Conservation (phyloP, 192 early-diverging fungal species). For the Coemansia sp. region DNA sequence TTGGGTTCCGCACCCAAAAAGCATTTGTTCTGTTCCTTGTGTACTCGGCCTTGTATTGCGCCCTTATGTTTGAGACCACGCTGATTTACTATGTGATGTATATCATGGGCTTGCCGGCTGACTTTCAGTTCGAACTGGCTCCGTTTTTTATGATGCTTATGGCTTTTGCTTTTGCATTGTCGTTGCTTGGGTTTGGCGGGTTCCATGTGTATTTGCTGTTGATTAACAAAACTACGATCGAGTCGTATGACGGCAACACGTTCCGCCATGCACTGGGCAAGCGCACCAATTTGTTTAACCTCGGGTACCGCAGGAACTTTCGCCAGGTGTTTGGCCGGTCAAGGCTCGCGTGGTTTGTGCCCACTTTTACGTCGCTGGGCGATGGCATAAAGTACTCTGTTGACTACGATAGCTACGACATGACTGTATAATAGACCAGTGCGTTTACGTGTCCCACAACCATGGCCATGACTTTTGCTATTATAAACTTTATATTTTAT, state of each 20-base stretch:
- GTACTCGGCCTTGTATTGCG: constrained; percentile 36
- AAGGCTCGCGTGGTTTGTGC: constrained; percentile 60
- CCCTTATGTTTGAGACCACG: constrained; percentile 9
- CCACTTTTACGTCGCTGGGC: constrained; percentile 54
- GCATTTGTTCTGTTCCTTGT: constrained; percentile 68
- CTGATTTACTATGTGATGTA: constrained; percentile 21
- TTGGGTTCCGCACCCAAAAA: constrained; percentile 75
- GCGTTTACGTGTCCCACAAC: neutral
- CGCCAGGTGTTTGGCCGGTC: constrained; percentile 59
- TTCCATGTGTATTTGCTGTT: constrained; percentile 47
- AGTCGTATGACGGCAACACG: constrained; percentile 26
- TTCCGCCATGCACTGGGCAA: constrained; percentile 2
- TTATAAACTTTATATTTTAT: too few relatives aligned
- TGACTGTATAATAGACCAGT: constrained; percentile 1
- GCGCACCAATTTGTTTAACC: constrained; percentile 49
- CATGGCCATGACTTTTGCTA: neutral
- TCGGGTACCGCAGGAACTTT: constrained; percentile 54
- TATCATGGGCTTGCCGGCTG: constrained; percentile 1
- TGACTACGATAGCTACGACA: constrained; percentile 52
- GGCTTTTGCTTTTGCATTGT: constrained; percentile 24
- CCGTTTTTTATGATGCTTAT: constrained; percentile 32
- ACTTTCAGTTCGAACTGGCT: constrained; percentile 11
- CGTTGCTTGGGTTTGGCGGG: constrained; percentile 29
- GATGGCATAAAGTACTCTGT: constrained; percentile 58
- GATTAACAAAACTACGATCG: constrained; percentile 49